Evolutionary conservation across 306 rosid genomes (phyloP), one percentile per base, ranked within the genome.

Genomic region (Cucurbita pepo): DNA sequence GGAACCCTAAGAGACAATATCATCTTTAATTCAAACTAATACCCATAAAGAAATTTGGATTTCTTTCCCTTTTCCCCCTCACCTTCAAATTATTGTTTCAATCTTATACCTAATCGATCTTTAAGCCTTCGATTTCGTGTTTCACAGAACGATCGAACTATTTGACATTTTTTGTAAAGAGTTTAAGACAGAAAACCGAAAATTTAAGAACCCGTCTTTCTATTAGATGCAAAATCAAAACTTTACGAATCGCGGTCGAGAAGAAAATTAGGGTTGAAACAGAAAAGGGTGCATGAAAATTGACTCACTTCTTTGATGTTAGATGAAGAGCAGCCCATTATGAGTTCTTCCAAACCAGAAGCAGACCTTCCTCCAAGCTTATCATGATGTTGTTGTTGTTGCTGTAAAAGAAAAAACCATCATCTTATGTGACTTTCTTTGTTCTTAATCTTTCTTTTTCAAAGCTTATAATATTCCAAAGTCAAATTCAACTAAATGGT

Each of bases 271-370:
- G 34, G 25, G 25, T 25, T 25, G 25, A 25, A 25, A 25, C 1
- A 25, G 25, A 25, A 45, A 82, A 50, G 85, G 77, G 88, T 81
- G n/a, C 76, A 85, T 85, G 22, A 87, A 87, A 84, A 85, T 69
- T 38, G 0, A 82, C 83, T 86, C 80, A 92, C 97, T 85, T 86
- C 92, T 85, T 92, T 92, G 79, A 92, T 81, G 76, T 83, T 87
- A 79, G 76, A 73, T 21, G 97, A 89, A 80, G 97, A 86, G 96
- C 97, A 95, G 6, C 97, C 95, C 97, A 89, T 95, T 25, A 95
- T 95, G 86, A 95, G 91, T 84, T 95, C 99, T 77, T 95, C 99
- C 86, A 95, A 88, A 25, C 99, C 95, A 74, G 97, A 89, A 37
- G 95, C 88, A 66, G 96, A 94, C 85, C 95, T 91, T 54, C 84